phyloP scores from a whole-genome alignment of 306 rosid species.

The Pueraria montana region DNA sequence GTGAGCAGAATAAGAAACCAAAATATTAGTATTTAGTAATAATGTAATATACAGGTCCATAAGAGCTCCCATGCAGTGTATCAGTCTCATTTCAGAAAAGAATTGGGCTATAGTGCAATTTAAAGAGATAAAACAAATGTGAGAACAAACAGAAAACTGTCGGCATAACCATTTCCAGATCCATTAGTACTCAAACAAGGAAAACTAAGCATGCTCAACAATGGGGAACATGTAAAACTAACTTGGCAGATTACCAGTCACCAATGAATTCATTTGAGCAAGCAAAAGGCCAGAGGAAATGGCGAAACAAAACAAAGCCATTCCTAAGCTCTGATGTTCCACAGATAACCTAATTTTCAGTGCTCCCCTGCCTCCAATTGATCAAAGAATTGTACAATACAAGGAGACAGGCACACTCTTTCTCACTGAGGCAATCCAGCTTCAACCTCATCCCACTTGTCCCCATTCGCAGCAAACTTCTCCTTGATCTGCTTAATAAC shows the following conservation, averaged over 20 bases:
- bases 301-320: slow-evolving; percentile 39
- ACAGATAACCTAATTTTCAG: slow-evolving; percentile 13
- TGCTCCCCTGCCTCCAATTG: slow-evolving; percentile 25
- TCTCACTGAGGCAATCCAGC: slow-evolving; percentile 68
- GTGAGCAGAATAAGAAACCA: slow-evolving; percentile 14
- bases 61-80: slow-evolving; percentile 22
- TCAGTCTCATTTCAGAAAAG: background rate
- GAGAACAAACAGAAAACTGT: slow-evolving; percentile 5
- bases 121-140: background rate
- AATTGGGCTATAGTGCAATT: background rate
- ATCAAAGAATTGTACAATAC: slow-evolving; percentile 5
- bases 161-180: slow-evolving; percentile 6
- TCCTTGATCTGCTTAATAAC: slow-evolving; percentile 72
- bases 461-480: slow-evolving; percentile 60
- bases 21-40: slow-evolving; percentile 2
- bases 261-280: background rate
- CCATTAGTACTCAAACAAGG: slow-evolving; percentile 41
- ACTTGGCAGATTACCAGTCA: slow-evolving; percentile 10
- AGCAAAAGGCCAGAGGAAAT: slow-evolving; percentile 22
- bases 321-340: slow-evolving; percentile 15
- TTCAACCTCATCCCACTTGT: slow-evolving; percentile 78
- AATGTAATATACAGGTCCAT: slow-evolving; percentile 13
- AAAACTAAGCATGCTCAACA: slow-evolving; percentile 18
- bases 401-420: slow-evolving; percentile 13
- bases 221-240: slow-evolving; percentile 20